Evolutionary conservation across 306 rosid genomes (phyloP).

Genomic region (apple (Malus domestica)): DNA sequence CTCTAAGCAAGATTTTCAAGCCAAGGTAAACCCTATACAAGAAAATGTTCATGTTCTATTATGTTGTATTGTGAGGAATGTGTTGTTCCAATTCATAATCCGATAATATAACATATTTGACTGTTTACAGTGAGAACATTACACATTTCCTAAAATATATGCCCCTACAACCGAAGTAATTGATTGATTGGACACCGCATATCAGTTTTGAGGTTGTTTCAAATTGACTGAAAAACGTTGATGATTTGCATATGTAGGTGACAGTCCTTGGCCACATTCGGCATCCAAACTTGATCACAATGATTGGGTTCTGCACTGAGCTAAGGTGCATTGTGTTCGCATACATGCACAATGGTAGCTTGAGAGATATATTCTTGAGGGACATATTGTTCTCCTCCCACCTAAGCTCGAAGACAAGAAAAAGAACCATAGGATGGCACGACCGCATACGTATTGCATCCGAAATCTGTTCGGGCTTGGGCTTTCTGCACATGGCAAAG

Average conservation of each 20-base stretch:
- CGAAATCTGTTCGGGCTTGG: conserved; percentile 60
- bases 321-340: conserved; percentile 61
- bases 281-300: conserved; percentile 65
- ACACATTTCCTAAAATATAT: not conserved
- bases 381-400: conserved; percentile 35
- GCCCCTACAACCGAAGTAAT: no score
- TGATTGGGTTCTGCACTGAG: conserved; percentile 62
- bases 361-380: conserved; percentile 41
- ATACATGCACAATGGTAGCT: conserved; percentile 76
- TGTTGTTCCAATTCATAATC: not conserved
- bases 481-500: conserved; percentile 43
- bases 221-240: not conserved
- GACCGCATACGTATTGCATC: conserved; percentile 57
- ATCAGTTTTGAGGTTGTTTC: not conserved
- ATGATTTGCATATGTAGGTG: conserved; percentile 35
- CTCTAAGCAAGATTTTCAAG: conserved; percentile 41
- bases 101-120: not conserved
- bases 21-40: conserved; percentile 40
- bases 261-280: conserved; percentile 45
- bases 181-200: not conserved
- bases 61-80: not conserved
- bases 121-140: not conserved
- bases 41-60: not conserved
- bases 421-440: conserved; percentile 52
- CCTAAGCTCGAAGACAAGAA: conserved; percentile 31